Conservation (phyloP, 1,284 basidiomycete genomes). For the Termitomyces sp. region DNA sequence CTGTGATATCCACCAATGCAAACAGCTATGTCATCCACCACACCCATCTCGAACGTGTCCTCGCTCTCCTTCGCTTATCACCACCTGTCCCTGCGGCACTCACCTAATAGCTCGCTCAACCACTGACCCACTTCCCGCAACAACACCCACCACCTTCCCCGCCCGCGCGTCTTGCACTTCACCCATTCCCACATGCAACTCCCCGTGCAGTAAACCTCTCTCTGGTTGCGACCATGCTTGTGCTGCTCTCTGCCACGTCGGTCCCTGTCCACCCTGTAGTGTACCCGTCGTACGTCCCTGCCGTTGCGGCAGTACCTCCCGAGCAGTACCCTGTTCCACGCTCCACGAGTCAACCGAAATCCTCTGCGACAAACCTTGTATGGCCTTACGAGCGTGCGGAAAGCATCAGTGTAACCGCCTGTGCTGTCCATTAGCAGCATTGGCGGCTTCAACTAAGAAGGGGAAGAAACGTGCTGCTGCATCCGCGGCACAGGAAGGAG, state of each 20-base stretch:
- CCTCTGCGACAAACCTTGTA: constrained; percentile 74
- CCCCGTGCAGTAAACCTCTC: constrained; percentile 62
- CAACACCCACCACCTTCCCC: constrained; percentile 27
- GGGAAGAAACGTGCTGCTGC: constrained; percentile 51
- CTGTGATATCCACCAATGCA: constrained; percentile 72
- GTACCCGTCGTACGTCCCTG: constrained; percentile 69
- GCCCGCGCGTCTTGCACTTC: constrained; percentile 62
- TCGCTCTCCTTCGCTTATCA: constrained; percentile 60
- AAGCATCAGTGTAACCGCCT: constrained; percentile 76
- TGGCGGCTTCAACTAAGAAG: constrained; percentile 51
- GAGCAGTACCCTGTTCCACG: constrained; percentile 45
- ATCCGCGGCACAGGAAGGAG: constrained; percentile 22
- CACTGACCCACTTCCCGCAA: constrained; percentile 24
- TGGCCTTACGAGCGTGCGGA: constrained; percentile 72
- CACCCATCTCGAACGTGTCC: constrained; percentile 61
- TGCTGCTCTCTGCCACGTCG: constrained; percentile 50
- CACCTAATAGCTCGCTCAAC: constrained; percentile 42
- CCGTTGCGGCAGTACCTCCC: constrained; percentile 70
- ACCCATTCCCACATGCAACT: constrained; percentile 75
- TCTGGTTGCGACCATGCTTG: constrained; percentile 68
- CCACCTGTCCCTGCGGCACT: constrained; percentile 79
- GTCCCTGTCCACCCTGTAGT: constrained; percentile 71
- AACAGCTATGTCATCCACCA: constrained; percentile 70
- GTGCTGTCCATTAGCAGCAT: constrained; percentile 82
- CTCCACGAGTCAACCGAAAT: constrained; percentile 42